Percentiles rank a stretch among this genome's conserved stretches.
These are phyloP conservation scores for Suhomyces sp. DNA, from an alignment of 805 yeast species.

Conservation along the genomic window DNA sequence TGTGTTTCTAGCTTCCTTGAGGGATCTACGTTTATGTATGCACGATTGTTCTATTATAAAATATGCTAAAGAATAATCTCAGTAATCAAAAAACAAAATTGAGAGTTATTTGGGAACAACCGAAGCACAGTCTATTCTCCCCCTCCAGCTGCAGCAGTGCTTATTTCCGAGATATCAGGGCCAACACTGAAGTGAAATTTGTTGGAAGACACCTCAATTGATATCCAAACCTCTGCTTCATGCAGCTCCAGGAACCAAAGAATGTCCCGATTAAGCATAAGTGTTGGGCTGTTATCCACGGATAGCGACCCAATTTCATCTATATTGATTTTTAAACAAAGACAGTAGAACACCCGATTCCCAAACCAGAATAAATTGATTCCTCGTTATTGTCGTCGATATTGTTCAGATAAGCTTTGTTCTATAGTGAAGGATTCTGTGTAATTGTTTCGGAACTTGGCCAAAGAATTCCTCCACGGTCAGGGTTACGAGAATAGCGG, in stretches of 20 bases:
- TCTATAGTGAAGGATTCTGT: background rate
- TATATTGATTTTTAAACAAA: background rate
- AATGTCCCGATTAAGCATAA: background rate
- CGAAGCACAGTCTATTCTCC: background rate
- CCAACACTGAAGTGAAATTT: background rate
- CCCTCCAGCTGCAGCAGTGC: background rate
- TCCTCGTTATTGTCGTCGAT: background rate
- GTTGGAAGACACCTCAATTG: background rate
- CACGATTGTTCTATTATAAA: background rate
- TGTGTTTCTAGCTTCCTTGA: background rate
- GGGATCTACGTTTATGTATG: background rate
- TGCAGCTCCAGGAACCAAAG: background rate
- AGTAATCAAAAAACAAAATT: background rate
- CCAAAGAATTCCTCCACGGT: background rate
- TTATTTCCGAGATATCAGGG: background rate
- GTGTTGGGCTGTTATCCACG: background rate
- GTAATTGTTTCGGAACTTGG: background rate
- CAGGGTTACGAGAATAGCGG: background rate
- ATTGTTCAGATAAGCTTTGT: background rate
- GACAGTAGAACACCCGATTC: background rate
- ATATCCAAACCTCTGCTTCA: background rate
- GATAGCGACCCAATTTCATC: background rate
- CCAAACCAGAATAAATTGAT: background rate
- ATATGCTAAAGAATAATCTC: background rate
- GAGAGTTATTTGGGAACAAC: background rate